These are phyloP conservation scores for Cryoendolithus antarcticus DNA, from an alignment of 2,329 filamentous ascomycete genomes.

Conservation along the genomic window DNA sequence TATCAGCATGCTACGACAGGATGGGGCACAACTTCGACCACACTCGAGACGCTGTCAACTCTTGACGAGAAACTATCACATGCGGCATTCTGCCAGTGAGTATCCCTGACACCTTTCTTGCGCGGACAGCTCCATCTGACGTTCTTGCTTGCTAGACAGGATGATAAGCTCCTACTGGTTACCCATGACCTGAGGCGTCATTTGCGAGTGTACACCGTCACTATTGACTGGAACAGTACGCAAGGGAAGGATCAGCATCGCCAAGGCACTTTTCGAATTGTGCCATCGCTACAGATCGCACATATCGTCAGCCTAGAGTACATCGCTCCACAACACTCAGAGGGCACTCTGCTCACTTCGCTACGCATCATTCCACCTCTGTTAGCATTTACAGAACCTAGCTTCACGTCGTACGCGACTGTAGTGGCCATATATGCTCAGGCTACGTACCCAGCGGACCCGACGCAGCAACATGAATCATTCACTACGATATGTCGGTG, in stretches of 20 bases:
- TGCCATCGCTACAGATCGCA: slow-evolving; percentile 15
- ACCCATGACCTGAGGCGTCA: slow-evolving; percentile 59
- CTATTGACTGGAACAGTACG: slow-evolving; percentile 58
- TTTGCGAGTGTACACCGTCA: slow-evolving; percentile 60
- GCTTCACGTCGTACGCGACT: slow-evolving; percentile 33
- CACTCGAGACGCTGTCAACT: slow-evolving; percentile 31
- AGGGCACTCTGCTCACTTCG: slow-evolving; percentile 14
- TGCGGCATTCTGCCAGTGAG: slow-evolving; percentile 48
- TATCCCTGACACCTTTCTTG: no score
- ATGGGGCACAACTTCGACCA: slow-evolving; percentile 41
- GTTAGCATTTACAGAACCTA: slow-evolving; percentile 41
- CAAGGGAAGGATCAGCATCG: slow-evolving; percentile 20
- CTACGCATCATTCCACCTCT: slow-evolving; percentile 34
- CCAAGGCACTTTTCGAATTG: slow-evolving; percentile 1
- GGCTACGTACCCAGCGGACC: slow-evolving; percentile 26
- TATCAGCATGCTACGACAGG: slow-evolving; percentile 67
- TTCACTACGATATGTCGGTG: slow-evolving; percentile 72
- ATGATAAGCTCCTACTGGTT: slow-evolving; percentile 47
- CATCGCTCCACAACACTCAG: slow-evolving; percentile 15
- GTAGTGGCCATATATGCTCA: slow-evolving; percentile 61
- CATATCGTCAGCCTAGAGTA: slow-evolving; percentile 16
- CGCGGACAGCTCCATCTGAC: no score
- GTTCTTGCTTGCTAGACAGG: slow-evolving; percentile 20
- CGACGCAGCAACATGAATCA: slow-evolving; percentile 48
- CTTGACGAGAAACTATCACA: slow-evolving; percentile 64